Percentiles rank a stretch among this genome's conserved stretches.
These are phyloP conservation scores for Debaryomyces subglobosus DNA, from an alignment of 1,139 yeast species.

Conservation along the genomic window DNA sequence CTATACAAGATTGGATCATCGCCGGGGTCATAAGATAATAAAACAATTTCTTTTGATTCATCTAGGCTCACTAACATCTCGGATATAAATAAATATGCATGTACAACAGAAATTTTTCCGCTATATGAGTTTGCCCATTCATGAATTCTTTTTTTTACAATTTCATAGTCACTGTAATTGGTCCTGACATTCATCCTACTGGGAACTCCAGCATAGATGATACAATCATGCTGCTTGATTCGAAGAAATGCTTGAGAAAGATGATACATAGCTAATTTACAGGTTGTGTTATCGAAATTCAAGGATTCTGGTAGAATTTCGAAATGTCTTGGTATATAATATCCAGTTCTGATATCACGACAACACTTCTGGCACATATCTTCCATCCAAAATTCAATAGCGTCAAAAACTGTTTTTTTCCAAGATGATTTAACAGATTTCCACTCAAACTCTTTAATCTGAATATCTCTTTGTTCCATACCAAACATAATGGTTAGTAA, in stretches of 20 bases:
- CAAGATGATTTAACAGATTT: constrained; percentile 10
- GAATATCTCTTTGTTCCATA: constrained; percentile 66
- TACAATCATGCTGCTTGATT: constrained; percentile 67
- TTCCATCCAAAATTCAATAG: constrained; percentile 12
- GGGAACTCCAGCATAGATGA: constrained; percentile 72
- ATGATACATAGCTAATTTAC: constrained; percentile 56
- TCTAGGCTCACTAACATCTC: constrained; percentile 43
- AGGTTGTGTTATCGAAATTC: constrained; percentile 29
- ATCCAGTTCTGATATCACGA: constrained; percentile 1
- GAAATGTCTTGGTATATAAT: not conserved
- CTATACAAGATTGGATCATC: constrained; percentile 7
- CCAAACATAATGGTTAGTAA: constrained; percentile 62
- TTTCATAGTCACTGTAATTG: constrained; percentile 45
- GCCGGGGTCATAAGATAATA: constrained; percentile 3
- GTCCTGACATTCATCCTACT: constrained; percentile 69
- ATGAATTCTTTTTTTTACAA: constrained; percentile 48
- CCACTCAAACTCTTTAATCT: constrained; percentile 17
- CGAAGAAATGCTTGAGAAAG: constrained; percentile 63
- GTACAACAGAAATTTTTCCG: constrained; percentile 49
- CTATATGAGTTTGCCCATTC: constrained; percentile 43
- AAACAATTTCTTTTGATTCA: constrained; percentile 17
- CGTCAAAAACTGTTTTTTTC: constrained; percentile 51
- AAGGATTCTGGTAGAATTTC: not conserved
- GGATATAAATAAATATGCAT: constrained; percentile 60
- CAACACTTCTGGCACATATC: constrained; percentile 15